Evolutionary conservation across 805 yeast genomes (phyloP).

Genomic region (Wickerhamiella occidentalis): DNA sequence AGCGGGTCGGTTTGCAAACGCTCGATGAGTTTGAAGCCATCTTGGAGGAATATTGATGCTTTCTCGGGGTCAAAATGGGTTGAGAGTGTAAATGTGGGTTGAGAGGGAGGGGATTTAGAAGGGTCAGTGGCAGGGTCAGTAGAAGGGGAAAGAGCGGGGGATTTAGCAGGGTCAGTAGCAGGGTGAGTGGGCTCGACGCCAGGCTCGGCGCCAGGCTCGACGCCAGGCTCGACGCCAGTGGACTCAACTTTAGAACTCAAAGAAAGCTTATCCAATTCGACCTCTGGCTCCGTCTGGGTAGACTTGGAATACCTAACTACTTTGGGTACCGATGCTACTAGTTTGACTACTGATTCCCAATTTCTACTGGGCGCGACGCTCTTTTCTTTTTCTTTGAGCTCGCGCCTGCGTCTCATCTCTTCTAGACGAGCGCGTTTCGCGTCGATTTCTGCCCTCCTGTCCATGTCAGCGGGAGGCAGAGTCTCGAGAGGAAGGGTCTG

Average conservation of each 20-base stretch:
- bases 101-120: no score
- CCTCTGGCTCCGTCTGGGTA: slow-evolving; percentile 11
- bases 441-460: slow-evolving; percentile 33
- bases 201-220: no score
- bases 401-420: slow-evolving; percentile 38
- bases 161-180: no score
- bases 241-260: no score
- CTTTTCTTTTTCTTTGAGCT: slow-evolving; percentile 17
- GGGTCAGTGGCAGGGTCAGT: no score
- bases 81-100: not conserved
- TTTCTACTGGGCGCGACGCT: slow-evolving; percentile 19
- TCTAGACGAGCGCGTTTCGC: slow-evolving; percentile 40
- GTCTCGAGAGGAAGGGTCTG: no score
- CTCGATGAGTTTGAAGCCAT: slow-evolving; percentile 24
- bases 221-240: no score
- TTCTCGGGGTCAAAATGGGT: not conserved
- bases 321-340: slow-evolving; percentile 4
- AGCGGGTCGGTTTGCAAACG: slow-evolving; percentile 26
- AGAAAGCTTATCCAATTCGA: no score
- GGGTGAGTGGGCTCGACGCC: no score
- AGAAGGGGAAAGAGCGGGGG: no score
- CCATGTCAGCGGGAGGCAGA: no score
- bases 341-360: slow-evolving; percentile 4
- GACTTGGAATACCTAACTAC: slow-evolving; percentile 7
- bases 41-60: slow-evolving; percentile 18